Base-by-base conservation (phyloP, 192 early-diverging fungal species). In the Backusella mclennaniae region DNA sequence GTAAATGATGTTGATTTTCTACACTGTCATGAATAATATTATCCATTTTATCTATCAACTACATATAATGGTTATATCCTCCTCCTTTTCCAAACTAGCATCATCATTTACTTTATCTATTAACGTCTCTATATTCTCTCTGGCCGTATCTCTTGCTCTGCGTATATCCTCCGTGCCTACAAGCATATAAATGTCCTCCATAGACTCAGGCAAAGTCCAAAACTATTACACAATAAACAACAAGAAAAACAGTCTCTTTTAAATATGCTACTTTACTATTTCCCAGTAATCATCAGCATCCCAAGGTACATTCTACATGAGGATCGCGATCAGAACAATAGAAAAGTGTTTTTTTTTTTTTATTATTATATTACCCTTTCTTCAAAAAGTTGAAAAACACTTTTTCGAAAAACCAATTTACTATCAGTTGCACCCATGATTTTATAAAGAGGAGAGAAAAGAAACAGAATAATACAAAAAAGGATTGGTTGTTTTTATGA, bases 111-210 rank as follows among this genome's bases (percentile, higher is more conserved):
- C 92, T 84, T 94, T 94, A 67, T 86, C 81, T 26, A 96, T 76
- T 46, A 96, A 80, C 19, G 90, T 94, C 81, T 89, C 88, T 67
- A 95, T 84, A 84, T 96, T 96, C 75, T 92, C 91, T 66, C 85
- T 88, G 7, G 93, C 92, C 19, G 85, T 78, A 78, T 96, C 93
- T 49, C 93, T 86, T 21, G 94, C 90, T 66, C 89, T 84, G 31
- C 96, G 86, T 46, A 96, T 94, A 77, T 98, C 96, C 31, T 92
- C 89, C 17, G 92, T 87, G 26, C 92, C 87, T 35, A 96, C 89
- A 46, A 96, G 89, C 59, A 95, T 92, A 84, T 95, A 97, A 21
- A 96, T 89, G 79, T 97, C 95, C 71, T 97, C 92, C 63, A 88
- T 80, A 15, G 85, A 84, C 23, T 94, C 93, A 4, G 91, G 90